Percentiles rank a stretch among this genome's conserved stretches.
Evolutionary conservation across 805 yeast species (phyloP).

Genomic region (Wickerhamomyces sydowiorum): DNA sequence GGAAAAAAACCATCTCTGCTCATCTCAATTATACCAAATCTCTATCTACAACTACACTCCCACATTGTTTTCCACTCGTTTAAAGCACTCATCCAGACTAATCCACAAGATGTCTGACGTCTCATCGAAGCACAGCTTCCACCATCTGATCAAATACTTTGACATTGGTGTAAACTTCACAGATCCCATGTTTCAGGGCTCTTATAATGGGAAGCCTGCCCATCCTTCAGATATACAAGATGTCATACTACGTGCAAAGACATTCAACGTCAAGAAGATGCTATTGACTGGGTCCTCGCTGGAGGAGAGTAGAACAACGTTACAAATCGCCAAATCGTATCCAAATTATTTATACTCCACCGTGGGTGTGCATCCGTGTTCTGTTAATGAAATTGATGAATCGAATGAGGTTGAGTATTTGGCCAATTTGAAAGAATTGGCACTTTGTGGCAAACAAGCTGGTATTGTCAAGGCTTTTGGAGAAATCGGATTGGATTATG

Average conservation of each 20-base stretch:
- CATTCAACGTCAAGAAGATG: constrained; percentile 60
- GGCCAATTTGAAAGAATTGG: constrained; percentile 41
- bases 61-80: too few relatives aligned
- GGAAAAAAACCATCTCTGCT: neutral
- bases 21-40: too few relatives aligned
- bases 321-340: constrained; percentile 43
- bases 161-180: constrained; percentile 74
- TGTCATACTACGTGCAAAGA: constrained; percentile 62
- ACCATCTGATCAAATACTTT: constrained; percentile 11
- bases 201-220: constrained; percentile 60
- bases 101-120: too few relatives aligned
- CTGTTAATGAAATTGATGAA: constrained; percentile 50
- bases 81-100: too few relatives aligned
- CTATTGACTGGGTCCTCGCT: constrained; percentile 82
- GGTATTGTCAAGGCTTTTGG: constrained; percentile 81
- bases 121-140: neutral
- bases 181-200: constrained; percentile 83
- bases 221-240: constrained; percentile 63
- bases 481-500: constrained; percentile 94
- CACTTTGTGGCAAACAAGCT: constrained; percentile 36
- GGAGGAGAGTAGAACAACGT: constrained; percentile 56
- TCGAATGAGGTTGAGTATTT: constrained; percentile 35
- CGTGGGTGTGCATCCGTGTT: constrained; percentile 95
- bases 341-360: constrained; percentile 50
- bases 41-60: too few relatives aligned